Conservation (phyloP, 2,329 filamentous ascomycete species). For the Ustulina deusta region DNA sequence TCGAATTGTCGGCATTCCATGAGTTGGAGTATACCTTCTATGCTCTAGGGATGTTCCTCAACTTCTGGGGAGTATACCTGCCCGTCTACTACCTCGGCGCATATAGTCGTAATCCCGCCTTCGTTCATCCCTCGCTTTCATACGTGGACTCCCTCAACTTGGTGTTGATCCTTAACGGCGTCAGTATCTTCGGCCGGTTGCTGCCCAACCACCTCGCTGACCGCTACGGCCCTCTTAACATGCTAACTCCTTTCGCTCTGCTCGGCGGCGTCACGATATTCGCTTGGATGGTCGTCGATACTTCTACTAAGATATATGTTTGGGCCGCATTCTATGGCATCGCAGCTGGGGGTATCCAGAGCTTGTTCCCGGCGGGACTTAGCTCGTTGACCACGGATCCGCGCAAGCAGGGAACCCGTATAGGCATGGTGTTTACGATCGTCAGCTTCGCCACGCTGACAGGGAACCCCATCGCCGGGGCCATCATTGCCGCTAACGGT, state of each 20-base stretch:
- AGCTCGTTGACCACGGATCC: conserved; percentile 66
- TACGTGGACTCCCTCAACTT: conserved; percentile 68
- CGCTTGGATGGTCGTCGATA: conserved; percentile 69
- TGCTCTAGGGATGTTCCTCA: conserved; percentile 61
- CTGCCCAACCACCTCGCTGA: conserved; percentile 71
- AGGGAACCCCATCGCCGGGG: conserved; percentile 64
- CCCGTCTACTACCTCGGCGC: conserved; percentile 67
- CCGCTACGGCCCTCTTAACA: conserved; percentile 68
- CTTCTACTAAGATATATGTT: conserved; percentile 65
- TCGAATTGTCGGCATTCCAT: conserved; percentile 68
- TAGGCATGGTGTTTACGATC: conserved; percentile 70
- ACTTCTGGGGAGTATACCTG: conserved; percentile 64
- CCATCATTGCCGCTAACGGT: conserved; percentile 57
- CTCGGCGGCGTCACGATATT: conserved; percentile 60
- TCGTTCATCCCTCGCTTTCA: conserved; percentile 54
- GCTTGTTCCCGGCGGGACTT: conserved; percentile 73
- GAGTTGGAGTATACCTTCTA: conserved; percentile 68
- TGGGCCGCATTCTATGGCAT: conserved; percentile 75
- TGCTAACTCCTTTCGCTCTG: conserved; percentile 64
- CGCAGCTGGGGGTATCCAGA: conserved; percentile 72
- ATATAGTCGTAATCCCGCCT: conserved; percentile 56
- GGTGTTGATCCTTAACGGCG: conserved; percentile 73
- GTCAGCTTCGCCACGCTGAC: conserved; percentile 66
- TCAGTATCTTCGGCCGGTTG: conserved; percentile 69
- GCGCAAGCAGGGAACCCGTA: conserved; percentile 64